Evolutionary conservation across 345 rosid species (phyloP), one percentile per base, ranked within the genome.

Genomic region (Geranium rotundifolium): DNA sequence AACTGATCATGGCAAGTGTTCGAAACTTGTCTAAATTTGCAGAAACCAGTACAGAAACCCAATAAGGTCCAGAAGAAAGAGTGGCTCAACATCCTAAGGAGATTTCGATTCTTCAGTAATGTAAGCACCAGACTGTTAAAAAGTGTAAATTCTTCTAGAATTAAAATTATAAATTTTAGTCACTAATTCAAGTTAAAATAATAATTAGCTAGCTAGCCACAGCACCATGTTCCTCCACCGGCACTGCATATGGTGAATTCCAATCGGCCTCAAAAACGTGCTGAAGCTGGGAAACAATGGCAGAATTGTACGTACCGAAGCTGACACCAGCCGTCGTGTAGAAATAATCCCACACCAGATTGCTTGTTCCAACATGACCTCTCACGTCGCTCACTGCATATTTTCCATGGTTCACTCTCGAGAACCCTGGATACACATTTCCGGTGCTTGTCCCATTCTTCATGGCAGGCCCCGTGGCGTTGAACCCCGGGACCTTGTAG

Each of bases 311-410:
- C 7, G 96, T 80, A 57, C 97, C 95, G 23, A 88, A 88, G 72
- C 97, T 75, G 27, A 91, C 81, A 67, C 96, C 91, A 1, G 96
- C 86, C 1, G 97, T 91, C 0, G 88, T 68, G 55, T 77, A 91
- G 77, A 91, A 88, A 70, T 91, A 91, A 63, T 91, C 97, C 96
- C 96, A 86, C 1, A 88, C 73, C 2, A 88, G 89, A 71, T 91
- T 88, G 59, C 89, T 88, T 1, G 98, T 86, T 39, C 96, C 82
- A n/a, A 88, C 73, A 59, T 91, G 96, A 34, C 90, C 95, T 69
- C 89, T 76, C 2, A 74, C 69, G 29, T 86, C 78, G 13, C 86
- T 86, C 0, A 84, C 95, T 1, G 84, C 95, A 20, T 88, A 85
- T 63, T 89, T 89, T 56, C 95, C 89, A 29, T 91, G 98, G 63